phyloP scores from a whole-genome alignment of 129 eudicot genomes.

The Silybum marianum region DNA sequence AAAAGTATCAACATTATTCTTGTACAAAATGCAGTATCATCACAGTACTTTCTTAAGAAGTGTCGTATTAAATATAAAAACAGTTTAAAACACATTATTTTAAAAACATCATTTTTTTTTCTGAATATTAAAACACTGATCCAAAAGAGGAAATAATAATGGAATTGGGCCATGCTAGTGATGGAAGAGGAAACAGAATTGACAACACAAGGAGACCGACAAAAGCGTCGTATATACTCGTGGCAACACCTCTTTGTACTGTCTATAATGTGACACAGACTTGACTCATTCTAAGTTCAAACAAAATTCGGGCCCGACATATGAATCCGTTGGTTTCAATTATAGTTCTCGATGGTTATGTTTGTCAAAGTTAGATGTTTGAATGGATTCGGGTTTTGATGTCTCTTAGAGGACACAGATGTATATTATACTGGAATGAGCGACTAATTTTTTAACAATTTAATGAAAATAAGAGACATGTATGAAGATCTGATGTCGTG shows the following conservation, averaged over 20 bases:
- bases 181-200: constrained; percentile 11
- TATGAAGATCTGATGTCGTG: neutral
- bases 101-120: too few species aligned
- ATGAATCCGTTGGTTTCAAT: neutral
- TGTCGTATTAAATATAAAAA: too few species aligned
- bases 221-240: constrained; percentile 16
- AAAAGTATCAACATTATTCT: neutral
- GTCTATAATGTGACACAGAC: constrained; percentile 25
- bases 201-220: constrained; percentile 23
- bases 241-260: constrained; percentile 6
- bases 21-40: neutral
- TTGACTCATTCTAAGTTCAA: constrained; percentile 24
- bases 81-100: neutral
- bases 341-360: neutral
- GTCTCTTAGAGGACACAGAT: neutral
- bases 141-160: constrained; percentile 27
- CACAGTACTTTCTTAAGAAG: neutral
- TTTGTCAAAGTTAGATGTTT: neutral
- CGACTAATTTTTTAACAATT: neutral
- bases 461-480: too few species aligned
- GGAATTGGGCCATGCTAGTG: constrained; percentile 27
- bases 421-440: neutral
- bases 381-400: neutral
- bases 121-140: constrained; percentile 10
- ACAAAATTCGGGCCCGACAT: constrained; percentile 17